Evolutionary conservation across 2,329 filamentous ascomycete species (phyloP), one percentile per base, ranked within the genome.

Genomic region (Cladosporium colombiae): DNA sequence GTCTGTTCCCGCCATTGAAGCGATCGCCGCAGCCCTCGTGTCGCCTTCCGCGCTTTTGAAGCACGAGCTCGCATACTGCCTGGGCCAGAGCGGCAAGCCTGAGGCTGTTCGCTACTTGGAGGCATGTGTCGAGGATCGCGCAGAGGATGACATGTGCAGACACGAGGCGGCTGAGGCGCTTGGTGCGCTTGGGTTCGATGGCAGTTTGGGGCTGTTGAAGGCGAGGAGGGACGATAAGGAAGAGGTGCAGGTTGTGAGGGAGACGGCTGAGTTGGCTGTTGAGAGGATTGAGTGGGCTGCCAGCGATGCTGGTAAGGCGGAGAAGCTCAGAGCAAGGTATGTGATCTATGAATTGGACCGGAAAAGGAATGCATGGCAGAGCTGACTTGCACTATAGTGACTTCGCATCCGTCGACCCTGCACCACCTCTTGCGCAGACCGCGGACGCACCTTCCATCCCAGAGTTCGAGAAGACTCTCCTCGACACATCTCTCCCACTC

Each of bases 251-350:
- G 91, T 93, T 46, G 89, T 99, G n/a, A 87, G 86, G 50, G 93
- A 99, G 84, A 99, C 95, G 0, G 99, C 95, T 77, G 95, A 99
- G 77, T 95, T 99, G 76, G 94, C 96, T 6, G 91, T 98, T 65
- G 93, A 93, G 74, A 88, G 95, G 70, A 96, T 99, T 74, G 85
- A 93, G 77, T 99, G 95, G 94, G 92, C 95, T 79, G 91, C 91
- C 73, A 91, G 89, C 1, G 86, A 89, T 73, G 83, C 86, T 73
- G 84, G 86, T 69, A 89, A 89, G 76, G 80, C 81, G 52, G 93
- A 98, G 81, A 91, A 90, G 76, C 76, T 97, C 78, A 90, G 89
- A 76, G 84, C 90, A 75, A 96, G 92, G 93, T 94, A 81, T 70
- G 82, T 60, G 14, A 31, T 46, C 18, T 57, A 37, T 35, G 33